Percentiles rank a stretch among this genome's conserved stretches.
phyloP scores from a whole-genome alignment of 345 rosid species.

The Kandelia obovata region DNA sequence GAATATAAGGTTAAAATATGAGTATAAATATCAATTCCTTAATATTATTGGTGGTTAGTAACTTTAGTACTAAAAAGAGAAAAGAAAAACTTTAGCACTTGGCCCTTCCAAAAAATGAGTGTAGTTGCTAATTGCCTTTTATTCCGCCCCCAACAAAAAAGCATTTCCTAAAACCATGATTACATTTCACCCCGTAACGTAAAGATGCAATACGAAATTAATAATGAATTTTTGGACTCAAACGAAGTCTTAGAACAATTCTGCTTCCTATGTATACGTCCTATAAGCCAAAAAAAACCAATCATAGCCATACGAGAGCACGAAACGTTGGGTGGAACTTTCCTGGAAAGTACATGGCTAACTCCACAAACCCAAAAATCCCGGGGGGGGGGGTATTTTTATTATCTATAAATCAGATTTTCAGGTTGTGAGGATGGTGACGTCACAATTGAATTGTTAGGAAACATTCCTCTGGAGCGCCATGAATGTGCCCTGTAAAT shows the following conservation, averaged over 20 bases:
- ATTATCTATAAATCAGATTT: neutral
- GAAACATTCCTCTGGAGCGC: slow-evolving; percentile 26
- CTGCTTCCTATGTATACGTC: neutral
- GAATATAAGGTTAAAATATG: too few species aligned
- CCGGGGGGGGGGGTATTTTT: neutral
- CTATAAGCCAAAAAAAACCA: neutral
- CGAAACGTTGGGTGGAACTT: neutral
- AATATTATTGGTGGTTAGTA: too few species aligned
- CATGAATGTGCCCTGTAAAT: slow-evolving; percentile 19
- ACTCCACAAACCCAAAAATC: neutral
- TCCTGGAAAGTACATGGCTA: neutral
- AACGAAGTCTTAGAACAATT: neutral
- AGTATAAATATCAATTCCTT: too few species aligned
- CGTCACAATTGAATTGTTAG: slow-evolving; percentile 29
- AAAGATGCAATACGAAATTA: neutral
- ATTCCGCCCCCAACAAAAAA: neutral
- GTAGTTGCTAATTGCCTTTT: neutral
- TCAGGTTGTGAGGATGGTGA: slow-evolving; percentile 27
- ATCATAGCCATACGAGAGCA: neutral
- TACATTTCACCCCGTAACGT: neutral
- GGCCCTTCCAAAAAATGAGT: neutral
- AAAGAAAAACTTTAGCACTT: neutral
- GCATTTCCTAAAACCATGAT: neutral
- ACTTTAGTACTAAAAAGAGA: neutral
- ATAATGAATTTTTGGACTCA: neutral